Evolutionary conservation across 257 asterid species (phyloP).

Genomic region (Rhazya stricta): DNA sequence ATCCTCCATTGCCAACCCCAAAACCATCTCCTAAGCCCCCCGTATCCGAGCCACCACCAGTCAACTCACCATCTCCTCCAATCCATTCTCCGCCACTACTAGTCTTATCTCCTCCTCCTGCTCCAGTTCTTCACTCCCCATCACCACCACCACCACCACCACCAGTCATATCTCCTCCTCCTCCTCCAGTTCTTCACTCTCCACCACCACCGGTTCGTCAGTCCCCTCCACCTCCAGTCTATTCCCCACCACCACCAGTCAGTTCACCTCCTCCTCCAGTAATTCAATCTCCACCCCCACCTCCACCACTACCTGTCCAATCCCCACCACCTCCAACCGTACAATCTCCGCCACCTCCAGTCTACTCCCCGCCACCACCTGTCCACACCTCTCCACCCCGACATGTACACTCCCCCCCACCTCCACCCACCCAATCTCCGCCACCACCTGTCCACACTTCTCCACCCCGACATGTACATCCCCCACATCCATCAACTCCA

Average conservation of each 20-base stretch:
- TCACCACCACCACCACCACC: slow-evolving; percentile 10
- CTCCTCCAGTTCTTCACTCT: not conserved
- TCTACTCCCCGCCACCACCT: not conserved
- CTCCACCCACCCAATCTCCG: not conserved
- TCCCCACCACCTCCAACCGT: slow-evolving; percentile 7
- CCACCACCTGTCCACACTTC: slow-evolving; percentile 4
- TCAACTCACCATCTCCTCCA: slow-evolving; percentile 3
- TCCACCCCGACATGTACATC: not conserved
- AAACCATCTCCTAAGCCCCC: not conserved
- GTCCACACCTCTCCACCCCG: slow-evolving; percentile 5
- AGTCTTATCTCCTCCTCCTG: not conserved
- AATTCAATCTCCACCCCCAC: not conserved
- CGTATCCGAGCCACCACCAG: not conserved
- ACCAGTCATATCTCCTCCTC: not conserved
- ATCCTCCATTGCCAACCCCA: not conserved
- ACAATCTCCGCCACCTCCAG: slow-evolving; percentile 6
- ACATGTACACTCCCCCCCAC: not conserved
- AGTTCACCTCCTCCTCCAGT: not conserved
- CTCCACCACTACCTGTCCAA: not conserved
- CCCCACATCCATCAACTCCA: not conserved
- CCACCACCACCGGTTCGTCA: slow-evolving; percentile 1
- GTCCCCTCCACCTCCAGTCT: slow-evolving; percentile 8
- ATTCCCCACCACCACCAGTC: not conserved
- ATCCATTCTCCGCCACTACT: not conserved
- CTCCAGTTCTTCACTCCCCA: not conserved